phyloP scores from a whole-genome alignment of 2,329 filamentous ascomycete species.

The Bipolaris cookei region DNA sequence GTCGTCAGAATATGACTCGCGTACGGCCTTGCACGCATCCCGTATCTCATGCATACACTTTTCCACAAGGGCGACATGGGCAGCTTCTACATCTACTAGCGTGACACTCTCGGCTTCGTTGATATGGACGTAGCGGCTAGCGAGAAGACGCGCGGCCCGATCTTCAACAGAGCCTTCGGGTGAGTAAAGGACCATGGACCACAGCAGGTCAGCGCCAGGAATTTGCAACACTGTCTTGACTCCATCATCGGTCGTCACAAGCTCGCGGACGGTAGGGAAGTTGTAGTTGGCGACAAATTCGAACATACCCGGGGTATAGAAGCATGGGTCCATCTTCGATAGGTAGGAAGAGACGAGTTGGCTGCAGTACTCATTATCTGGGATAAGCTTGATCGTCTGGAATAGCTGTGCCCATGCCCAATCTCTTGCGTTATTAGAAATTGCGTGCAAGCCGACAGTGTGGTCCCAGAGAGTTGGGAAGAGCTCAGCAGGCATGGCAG shows the following conservation, averaged over 20 bases:
- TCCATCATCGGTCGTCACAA: conserved; percentile 24
- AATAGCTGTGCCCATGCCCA: conserved; percentile 66
- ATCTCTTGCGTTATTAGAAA: conserved; percentile 66
- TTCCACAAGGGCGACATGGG: conserved; percentile 73
- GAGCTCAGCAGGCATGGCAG: conserved; percentile 66
- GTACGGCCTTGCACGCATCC: conserved; percentile 27
- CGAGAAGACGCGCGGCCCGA: conserved; percentile 72
- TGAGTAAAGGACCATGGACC: conserved; percentile 78
- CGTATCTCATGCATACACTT: conserved; percentile 71
- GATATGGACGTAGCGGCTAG: conserved; percentile 72
- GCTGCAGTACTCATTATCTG: conserved; percentile 39
- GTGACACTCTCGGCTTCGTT: conserved; percentile 48
- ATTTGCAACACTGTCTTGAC: conserved; percentile 53
- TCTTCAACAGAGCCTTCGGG: conserved; percentile 69
- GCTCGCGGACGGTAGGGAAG: conserved; percentile 29
- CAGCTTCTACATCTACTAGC: conserved; percentile 58
- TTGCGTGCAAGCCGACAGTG: conserved; percentile 69
- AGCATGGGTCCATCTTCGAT: conserved; percentile 62
- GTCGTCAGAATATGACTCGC: conserved; percentile 4
- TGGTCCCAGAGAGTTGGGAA: conserved; percentile 73
- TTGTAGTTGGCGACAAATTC: conserved; percentile 64
- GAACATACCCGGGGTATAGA: conserved; percentile 67
- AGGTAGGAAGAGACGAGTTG: conserved; percentile 58
- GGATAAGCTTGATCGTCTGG: conserved; percentile 28
- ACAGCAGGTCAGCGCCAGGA: conserved; percentile 72